Evolutionary conservation across 257 asterid genomes (phyloP).

Genomic region (Solanum sitiens): DNA sequence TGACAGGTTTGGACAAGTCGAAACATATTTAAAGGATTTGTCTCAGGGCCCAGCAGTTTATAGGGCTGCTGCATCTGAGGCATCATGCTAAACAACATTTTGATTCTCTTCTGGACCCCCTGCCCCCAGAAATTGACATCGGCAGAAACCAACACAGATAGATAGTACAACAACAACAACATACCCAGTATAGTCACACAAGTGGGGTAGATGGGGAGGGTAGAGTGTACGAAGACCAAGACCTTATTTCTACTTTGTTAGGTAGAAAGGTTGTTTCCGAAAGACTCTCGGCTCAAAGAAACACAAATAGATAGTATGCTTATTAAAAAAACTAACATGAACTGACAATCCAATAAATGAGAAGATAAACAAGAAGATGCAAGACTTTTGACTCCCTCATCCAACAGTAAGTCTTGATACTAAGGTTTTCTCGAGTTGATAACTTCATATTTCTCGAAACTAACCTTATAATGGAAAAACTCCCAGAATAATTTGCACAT

Average conservation of each 20-base stretch:
- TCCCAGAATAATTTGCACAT: neutral
- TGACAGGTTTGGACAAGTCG: neutral
- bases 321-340: neutral
- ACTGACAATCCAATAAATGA: neutral
- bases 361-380: neutral
- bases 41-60: neutral
- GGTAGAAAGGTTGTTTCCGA: neutral
- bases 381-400: neutral
- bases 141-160: neutral
- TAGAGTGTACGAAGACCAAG: neutral
- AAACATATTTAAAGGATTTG: neutral
- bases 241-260: neutral
- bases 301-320: neutral
- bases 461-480: neutral
- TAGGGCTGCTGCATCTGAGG: neutral
- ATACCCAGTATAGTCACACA: neutral
- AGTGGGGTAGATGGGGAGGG: neutral
- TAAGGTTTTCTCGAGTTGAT: neutral
- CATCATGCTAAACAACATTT: neutral
- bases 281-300: neutral
- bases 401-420: neutral
- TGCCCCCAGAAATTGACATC: neutral
- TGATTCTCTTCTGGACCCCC: neutral
- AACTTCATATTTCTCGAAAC: neutral
- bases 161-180: neutral